Percentiles rank a stretch among this genome's conserved stretches.
These are phyloP conservation scores for Pyrenophora seminiperda DNA, from an alignment of 2,329 filamentous ascomycete species.

Conservation along the genomic window DNA sequence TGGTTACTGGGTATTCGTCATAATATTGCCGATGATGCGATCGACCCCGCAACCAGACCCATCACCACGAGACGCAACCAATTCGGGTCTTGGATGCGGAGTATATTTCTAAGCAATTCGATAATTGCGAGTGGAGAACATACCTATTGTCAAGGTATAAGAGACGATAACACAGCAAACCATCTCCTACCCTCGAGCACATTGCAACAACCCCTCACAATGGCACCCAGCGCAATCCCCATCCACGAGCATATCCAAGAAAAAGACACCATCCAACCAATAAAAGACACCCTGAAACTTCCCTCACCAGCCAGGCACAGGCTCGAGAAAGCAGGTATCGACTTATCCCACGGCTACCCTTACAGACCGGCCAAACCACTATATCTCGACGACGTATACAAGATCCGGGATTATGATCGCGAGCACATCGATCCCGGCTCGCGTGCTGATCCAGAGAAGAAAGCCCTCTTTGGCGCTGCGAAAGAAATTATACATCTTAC, in stretches of 20 bases:
- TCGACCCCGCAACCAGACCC: slow-evolving; percentile 44
- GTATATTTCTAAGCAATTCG: slow-evolving; percentile 21
- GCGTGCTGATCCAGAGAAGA: slow-evolving; percentile 60
- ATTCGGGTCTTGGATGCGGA: not conserved
- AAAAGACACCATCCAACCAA: slow-evolving; percentile 65
- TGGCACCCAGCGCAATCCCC: slow-evolving; percentile 64
- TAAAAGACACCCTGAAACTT: slow-evolving; percentile 67
- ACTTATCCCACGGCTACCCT: slow-evolving; percentile 72
- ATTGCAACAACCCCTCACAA: slow-evolving; percentile 34
- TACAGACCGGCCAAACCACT: slow-evolving; percentile 70
- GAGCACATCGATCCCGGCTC: slow-evolving; percentile 44
- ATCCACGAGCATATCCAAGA: slow-evolving; percentile 55
- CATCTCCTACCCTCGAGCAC: not conserved
- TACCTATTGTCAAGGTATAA: slow-evolving; percentile 25
- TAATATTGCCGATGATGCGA: slow-evolving; percentile 42
- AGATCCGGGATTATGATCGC: slow-evolving; percentile 60
- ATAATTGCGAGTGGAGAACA: slow-evolving; percentile 9
- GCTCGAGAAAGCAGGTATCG: slow-evolving; percentile 70
- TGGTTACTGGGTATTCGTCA: slow-evolving; percentile 39
- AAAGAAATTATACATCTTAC: slow-evolving; percentile 52
- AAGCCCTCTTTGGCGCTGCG: slow-evolving; percentile 41
- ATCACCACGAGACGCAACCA: slow-evolving; percentile 10
- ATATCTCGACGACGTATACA: slow-evolving; percentile 71
- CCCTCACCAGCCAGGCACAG: slow-evolving; percentile 63
- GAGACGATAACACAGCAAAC: slow-evolving; percentile 1